These are phyloP conservation scores for Nakazawaea siamensis DNA, from an alignment of 805 yeast genomes.

Conservation along the genomic window DNA sequence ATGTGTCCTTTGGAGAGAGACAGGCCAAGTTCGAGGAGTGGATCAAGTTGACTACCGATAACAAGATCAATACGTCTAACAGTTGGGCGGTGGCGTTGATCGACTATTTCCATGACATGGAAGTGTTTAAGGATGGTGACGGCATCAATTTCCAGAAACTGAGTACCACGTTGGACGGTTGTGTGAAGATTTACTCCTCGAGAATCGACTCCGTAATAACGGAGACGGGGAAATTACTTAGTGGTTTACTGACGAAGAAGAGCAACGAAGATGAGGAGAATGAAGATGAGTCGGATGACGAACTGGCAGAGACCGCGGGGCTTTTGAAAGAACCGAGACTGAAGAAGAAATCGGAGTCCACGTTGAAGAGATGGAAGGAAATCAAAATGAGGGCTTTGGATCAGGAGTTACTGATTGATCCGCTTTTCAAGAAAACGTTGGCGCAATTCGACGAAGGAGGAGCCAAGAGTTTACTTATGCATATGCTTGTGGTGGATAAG, in stretches of 20 bases:
- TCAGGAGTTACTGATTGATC: conserved; percentile 61
- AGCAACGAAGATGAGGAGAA: conserved; percentile 16
- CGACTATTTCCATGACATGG: conserved; percentile 45
- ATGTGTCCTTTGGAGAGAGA: conserved; percentile 7
- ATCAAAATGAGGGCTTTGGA: conserved; percentile 50
- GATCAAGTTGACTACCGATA: conserved; percentile 38
- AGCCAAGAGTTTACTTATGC: conserved; percentile 58
- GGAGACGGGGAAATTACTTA: conserved; percentile 34
- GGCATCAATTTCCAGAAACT: conserved; percentile 37
- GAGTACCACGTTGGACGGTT: conserved; percentile 45
- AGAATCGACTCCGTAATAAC: conserved; percentile 34
- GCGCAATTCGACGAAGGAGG: conserved; percentile 83
- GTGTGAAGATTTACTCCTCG: conserved; percentile 40
- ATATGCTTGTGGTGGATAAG: conserved; percentile 47
- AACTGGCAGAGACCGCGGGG: conserved; percentile 20
- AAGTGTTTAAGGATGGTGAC: conserved; percentile 34
- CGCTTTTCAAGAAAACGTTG: conserved; percentile 64
- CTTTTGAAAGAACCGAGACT: conserved; percentile 12
- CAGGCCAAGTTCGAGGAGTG: conserved; percentile 33
- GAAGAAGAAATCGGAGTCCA: conserved; percentile 28
- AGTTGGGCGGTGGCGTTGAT: conserved; percentile 44
- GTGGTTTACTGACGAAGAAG: conserved; percentile 55
- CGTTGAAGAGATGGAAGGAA: conserved; percentile 41
- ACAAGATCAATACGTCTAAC: conserved; percentile 39
- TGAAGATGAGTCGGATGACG: conserved; percentile 15